Conservation (phyloP, 2,329 filamentous ascomycete genomes). For the Pseudonectria buxi region DNA sequence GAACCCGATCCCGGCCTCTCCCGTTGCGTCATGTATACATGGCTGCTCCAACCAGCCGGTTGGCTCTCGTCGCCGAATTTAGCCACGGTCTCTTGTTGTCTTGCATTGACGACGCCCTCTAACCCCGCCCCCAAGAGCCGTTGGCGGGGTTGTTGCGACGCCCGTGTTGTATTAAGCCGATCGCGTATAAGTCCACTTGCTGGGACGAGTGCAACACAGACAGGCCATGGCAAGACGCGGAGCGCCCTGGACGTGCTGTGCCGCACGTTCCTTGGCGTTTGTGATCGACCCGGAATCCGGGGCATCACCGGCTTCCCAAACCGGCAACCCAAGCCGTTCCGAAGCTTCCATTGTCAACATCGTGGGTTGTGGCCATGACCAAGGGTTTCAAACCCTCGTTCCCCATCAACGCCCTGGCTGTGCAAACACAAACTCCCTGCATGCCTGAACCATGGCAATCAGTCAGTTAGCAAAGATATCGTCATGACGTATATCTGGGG, state of each 20-base stretch:
- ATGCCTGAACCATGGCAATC: slow-evolving; percentile 24
- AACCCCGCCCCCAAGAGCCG: no score
- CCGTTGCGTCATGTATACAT: slow-evolving; percentile 15
- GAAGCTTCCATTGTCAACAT: slow-evolving; percentile 2
- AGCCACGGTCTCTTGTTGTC: slow-evolving; percentile 9
- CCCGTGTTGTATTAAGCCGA: no score
- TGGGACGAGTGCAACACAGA: no score
- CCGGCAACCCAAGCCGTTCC: neutral
- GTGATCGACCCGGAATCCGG: no score
- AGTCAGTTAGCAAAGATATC: slow-evolving; percentile 6
- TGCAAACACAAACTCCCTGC: slow-evolving; percentile 31
- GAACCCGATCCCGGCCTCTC: slow-evolving; percentile 21
- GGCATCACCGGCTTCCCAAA: no score
- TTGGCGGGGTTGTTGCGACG: no score
- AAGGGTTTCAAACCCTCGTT: slow-evolving; percentile 20
- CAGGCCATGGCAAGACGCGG: no score
- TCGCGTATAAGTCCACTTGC: no score
- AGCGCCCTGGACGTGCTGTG: no score
- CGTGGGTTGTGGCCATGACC: slow-evolving; percentile 17
- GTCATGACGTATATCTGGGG: neutral
- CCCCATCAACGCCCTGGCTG: slow-evolving; percentile 7
- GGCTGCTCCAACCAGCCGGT: slow-evolving; percentile 19
- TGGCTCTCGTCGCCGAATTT: slow-evolving; percentile 16
- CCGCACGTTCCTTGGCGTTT: no score
- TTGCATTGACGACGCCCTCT: slow-evolving; percentile 14